These are phyloP conservation scores for Lactifluus rugatus DNA, from an alignment of 768 basidiomycete genomes.

Conservation along the genomic window DNA sequence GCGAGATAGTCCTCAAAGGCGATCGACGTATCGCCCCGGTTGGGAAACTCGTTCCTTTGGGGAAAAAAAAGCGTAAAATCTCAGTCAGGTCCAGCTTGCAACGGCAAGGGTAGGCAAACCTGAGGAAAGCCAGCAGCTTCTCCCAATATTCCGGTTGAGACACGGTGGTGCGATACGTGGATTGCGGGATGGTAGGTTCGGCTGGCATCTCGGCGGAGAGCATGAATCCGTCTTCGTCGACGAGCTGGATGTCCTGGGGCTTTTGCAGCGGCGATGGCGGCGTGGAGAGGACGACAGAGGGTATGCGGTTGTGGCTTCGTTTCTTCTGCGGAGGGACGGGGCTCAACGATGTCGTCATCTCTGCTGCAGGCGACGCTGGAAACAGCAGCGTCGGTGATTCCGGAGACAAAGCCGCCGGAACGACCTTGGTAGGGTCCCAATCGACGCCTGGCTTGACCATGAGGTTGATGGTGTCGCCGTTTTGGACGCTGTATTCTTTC, in stretches of 20 bases:
- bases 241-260: conserved; percentile 53
- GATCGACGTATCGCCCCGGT: conserved; percentile 49
- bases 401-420: conserved; percentile 15
- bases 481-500: conserved; percentile 79
- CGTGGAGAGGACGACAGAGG: conserved; percentile 70
- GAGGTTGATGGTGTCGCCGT: conserved; percentile 75
- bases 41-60: conserved; percentile 50
- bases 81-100: neutral
- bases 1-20: conserved; percentile 86
- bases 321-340: conserved; percentile 23
- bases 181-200: conserved; percentile 23
- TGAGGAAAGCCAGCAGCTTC: conserved; percentile 53
- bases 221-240: conserved; percentile 51
- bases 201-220: conserved; percentile 25
- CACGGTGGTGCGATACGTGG: conserved; percentile 53
- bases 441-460: conserved; percentile 72
- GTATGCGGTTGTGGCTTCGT: conserved; percentile 54
- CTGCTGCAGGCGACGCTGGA: neutral
- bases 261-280: conserved; percentile 42
- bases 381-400: conserved; percentile 21
- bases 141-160: conserved; percentile 76
- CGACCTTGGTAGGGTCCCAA: conserved; percentile 48
- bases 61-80: neutral
- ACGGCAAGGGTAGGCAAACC: conserved; percentile 30
- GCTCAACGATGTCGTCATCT: conserved; percentile 2